Evolutionary conservation across 352 stramenopile species (phyloP), one percentile per base, ranked within the genome.

Genomic region (Achlya hypogyna): DNA sequence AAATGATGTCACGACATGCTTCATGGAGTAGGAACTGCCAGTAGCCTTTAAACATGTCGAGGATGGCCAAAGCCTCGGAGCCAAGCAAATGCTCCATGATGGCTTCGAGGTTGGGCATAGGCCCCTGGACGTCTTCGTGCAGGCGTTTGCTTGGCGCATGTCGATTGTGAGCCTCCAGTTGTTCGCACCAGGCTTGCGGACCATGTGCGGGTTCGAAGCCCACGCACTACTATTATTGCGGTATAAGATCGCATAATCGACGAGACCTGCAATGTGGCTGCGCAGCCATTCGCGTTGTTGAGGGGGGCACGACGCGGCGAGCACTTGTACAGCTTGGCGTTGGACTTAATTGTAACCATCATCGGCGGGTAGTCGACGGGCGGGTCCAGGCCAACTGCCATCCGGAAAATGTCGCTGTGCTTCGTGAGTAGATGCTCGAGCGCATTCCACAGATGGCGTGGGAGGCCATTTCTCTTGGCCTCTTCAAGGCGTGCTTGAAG

Each of bases 11-110:
- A 9, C 64, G 69, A 31, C 58, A 69, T 2, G 66, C 64, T 10
- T 4, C 0, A 9, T 73, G 5, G 0, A 73, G 53, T 0, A 63
- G 60, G 6, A 74, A 28, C 51, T 74, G 63, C 68, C 63, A 76
- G 42, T 70, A 76, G 2, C 68, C 71, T 34, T 71, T 74, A 8
- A 68, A 62, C 42, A 75, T 56, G 27, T 75, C 72, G 18, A 72
- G 59, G 25, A 69, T 62, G 0, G 34, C 63, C 9, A 72, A n/a
- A 28, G 25, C 16, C 38, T 64, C 0, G 53, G 53, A 18, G 40
- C 53, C 54, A 16, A 35, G 25, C 0, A 72, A 42, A 20, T 59
- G 8, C 8, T 66, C 59, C 2, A 64, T 60, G 2, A 70, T 49
- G 9, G 69, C 69, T 1, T 70, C 35, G 0, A 73, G 45, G 43